Evolutionary conservation across 352 stramenopile genomes (phyloP), one percentile per base, ranked within the genome.

Genomic region (Pythium monospermum): DNA sequence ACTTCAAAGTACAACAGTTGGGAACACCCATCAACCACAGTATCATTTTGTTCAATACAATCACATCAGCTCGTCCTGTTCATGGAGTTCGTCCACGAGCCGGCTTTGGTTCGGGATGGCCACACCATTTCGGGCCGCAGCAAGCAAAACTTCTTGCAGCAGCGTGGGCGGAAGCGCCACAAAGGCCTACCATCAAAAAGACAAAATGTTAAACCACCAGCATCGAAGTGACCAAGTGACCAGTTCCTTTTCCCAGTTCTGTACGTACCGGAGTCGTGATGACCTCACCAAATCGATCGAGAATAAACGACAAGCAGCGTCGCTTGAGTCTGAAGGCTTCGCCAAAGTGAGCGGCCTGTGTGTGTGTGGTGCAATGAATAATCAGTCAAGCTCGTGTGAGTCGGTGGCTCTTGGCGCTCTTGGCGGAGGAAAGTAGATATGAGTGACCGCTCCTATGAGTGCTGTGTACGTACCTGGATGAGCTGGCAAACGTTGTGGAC

Each of bases 221-320:
- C 42, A 47, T 23, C 33, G 45, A 19, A 39, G 49, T 38, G 18
- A 16, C 10, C 38, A 53, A 39, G 1, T n/a, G n/a, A n/a, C n/a
- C n/a, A n/a, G n/a, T n/a, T n/a, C n/a, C n/a, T n/a, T n/a, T n/a
- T n/a, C n/a, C n/a, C n/a, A n/a, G n/a, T n/a, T n/a, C n/a, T n/a
- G 41, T 12, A 56, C 49, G 6, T 57, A 90, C 79, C 66, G 80
- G 61, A 7, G 73, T 87, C 5, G 71, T 66, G 39, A 91, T 89
- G 32, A 96, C 69, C 21, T 83, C 61, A 18, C 73, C 69, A 50
- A 91, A 93, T 27, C 85, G 81, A 40, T 91, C 83, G 30, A 94
- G 60, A 25, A 94, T 80, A 52, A 89, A 96, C 19, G 71, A 53
- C 12, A 94, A 57, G 57, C 83, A 95, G n/a, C 81, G 67, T 16